Base-by-base conservation (phyloP, 2,329 filamentous ascomycete genomes). In the Hypoxylon sp. region DNA sequence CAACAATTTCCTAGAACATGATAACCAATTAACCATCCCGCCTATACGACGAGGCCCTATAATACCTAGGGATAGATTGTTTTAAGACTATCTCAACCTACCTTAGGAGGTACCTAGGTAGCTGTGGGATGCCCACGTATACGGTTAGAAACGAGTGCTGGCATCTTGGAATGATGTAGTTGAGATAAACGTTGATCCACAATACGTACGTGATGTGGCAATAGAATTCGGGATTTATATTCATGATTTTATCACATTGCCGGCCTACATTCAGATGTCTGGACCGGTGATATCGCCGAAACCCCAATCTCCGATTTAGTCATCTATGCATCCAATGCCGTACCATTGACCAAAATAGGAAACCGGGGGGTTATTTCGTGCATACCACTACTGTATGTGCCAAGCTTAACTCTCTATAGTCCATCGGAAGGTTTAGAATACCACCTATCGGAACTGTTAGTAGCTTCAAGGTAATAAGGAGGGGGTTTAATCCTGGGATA, bases 261-360 rank as follows among this genome's bases (percentile, higher is more conserved):
- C 47, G 50, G 31, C 44, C 22, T 5, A 17, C n/a, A 58, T 19
- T 4, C 26, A 59, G 52, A 51, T 42, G 19, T 51, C 26, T 37
- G 37, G 19, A 4, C 26, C 13, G 26, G 24, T 44, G 31, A 24
- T n/a, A 47, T 39, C 31, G 24, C 59, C 44, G 26, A 60, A 31
- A 35, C 33, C 19, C 13, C 10, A 51, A 24, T 46, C 57, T 53
- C 26, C 44, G 57, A 11, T 42, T 60, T 52, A 60, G 57, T 60
- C 48, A 60, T 46, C 22, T 37, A 52, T 60, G 57, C 57, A 62
- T 22, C 50, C n/a, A 22, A 11, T 19, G 19, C 50, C 47, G n/a
- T 14, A 62, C 58, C 58, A 62, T 54, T 62, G 35, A n/a, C 58
- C 50, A 3, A 4, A 62, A 62, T 26, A 53, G 50, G 58, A 26